These are phyloP conservation scores for Populus hybrid DNA, from an alignment of 441 rosid species.

Conservation along the genomic window DNA sequence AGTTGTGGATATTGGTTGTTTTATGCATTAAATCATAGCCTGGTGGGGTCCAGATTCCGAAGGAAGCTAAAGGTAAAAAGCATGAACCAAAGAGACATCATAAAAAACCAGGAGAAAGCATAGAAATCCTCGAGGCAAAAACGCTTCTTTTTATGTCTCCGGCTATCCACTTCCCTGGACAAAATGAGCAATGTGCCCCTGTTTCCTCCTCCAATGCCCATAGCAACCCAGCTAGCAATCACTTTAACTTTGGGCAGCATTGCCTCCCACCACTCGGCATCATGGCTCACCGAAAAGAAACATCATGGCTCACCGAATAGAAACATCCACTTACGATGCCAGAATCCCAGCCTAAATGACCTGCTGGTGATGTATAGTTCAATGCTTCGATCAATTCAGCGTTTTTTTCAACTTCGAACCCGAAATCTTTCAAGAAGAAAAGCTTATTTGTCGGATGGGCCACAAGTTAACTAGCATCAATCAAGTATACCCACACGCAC, in stretches of 20 bases:
- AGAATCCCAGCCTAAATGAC: neutral
- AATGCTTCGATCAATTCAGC: too few relatives aligned
- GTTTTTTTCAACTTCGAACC: too few relatives aligned
- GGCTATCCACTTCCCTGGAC: constrained; percentile 3
- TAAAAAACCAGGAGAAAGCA: constrained; percentile 30
- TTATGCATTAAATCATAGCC: neutral
- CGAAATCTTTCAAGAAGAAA: too few relatives aligned
- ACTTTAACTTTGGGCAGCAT: neutral
- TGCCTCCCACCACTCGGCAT: neutral
- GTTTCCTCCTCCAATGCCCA: neutral
- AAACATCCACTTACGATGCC: neutral
- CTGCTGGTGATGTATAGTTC: too few relatives aligned
- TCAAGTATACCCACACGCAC: too few relatives aligned
- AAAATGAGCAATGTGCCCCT: neutral
- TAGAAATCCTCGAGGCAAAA: constrained; percentile 2
- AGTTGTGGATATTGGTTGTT: neutral
- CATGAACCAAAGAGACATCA: constrained; percentile 30
- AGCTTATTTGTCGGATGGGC: too few relatives aligned
- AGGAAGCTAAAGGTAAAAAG: constrained; percentile 24
- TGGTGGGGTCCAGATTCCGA: constrained; percentile 30
- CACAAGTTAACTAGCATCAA: too few relatives aligned
- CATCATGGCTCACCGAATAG: neutral
- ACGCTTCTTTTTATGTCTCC: constrained; percentile 28
- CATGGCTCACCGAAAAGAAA: neutral
- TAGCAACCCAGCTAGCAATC: neutral